Evolutionary conservation across 2,329 filamentous ascomycete genomes (phyloP), one percentile per base, ranked within the genome.

Genomic region (Aspergillus chevalieri): DNA sequence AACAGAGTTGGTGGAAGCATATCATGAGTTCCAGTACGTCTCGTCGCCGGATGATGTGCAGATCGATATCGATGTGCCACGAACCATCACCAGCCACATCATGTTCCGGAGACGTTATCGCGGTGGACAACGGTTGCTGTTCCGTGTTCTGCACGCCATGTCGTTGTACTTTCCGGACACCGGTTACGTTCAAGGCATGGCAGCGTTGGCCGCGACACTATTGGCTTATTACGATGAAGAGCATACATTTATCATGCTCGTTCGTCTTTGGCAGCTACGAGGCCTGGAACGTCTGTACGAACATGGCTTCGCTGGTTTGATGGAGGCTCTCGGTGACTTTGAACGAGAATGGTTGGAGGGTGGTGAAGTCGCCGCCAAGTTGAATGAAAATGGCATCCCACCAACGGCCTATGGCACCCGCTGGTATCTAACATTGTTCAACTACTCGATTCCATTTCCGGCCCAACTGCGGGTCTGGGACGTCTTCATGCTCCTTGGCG

Each of bases 161-260:
- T 92, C 90, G 15, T 79, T 98, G 9, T 94, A 96, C 67, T 92
- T 92, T 56, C 88, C 89, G 0, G 85, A 87, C 21, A 93, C 88
- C 5, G 93, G 93, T 24, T 98, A 98, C 67, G 93, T 97, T 0
- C 93, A 98, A 70, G 93, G 93, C 47, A 98, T 98, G 93, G 93
- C 92, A 14, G 88, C 90, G 19, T 76, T 97, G 36, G 91, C 89
- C 1, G 92, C 92, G 1, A 97, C 93, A 0, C 75, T 98, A 17
- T 81, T 98, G 6, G 95, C 92, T 65, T 98, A 98, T 67, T 98
- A 91, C 68, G 92, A 97, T 57, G 93, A 98, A 69, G 93, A 96
- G 68, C 84, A 84, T 59, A 85, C 89, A 5, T 98, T 98, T 62
- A 83, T 97, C 44, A 97, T 98, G 93, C 75, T 97, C 47, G 91